These are phyloP conservation scores for Cytospora paraplurivora DNA, from an alignment of 2,329 filamentous ascomycete genomes.

Conservation along the genomic window DNA sequence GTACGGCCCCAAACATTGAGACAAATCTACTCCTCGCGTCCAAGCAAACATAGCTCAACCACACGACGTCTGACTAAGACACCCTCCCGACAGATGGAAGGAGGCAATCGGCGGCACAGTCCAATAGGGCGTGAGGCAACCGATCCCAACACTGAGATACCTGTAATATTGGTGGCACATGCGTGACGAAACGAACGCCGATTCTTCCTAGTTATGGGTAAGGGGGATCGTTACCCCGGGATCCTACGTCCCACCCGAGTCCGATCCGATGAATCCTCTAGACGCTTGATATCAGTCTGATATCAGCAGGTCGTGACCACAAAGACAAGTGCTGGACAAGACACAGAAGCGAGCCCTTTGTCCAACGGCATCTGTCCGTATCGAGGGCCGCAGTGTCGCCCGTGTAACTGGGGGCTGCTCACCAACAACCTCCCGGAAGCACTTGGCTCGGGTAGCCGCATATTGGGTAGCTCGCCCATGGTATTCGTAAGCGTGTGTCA, in stretches of 20 bases:
- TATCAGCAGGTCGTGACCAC: neutral
- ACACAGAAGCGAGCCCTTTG: constrained; percentile 3
- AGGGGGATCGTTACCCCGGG: neutral
- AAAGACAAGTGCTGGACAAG: neutral
- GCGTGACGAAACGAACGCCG: neutral
- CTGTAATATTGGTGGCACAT: neutral
- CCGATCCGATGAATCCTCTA: neutral
- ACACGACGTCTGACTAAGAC: neutral
- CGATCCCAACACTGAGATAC: neutral
- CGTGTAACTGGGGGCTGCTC: neutral
- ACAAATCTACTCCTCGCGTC: neutral
- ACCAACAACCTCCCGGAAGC: neutral
- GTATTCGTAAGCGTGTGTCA: neutral
- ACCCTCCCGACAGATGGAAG: neutral
- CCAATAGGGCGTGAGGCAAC: neutral
- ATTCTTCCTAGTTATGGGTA: neutral
- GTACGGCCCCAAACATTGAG: neutral
- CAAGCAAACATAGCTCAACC: neutral
- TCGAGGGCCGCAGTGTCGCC: neutral
- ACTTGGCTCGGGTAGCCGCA: neutral
- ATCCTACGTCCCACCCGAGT: neutral
- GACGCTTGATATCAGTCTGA: neutral
- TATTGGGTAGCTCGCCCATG: neutral
- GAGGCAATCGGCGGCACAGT: neutral
- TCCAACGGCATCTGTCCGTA: constrained; percentile 2